Conservation (phyloP, 2,329 filamentous ascomycete genomes). For the Aspergillus neotritici region DNA sequence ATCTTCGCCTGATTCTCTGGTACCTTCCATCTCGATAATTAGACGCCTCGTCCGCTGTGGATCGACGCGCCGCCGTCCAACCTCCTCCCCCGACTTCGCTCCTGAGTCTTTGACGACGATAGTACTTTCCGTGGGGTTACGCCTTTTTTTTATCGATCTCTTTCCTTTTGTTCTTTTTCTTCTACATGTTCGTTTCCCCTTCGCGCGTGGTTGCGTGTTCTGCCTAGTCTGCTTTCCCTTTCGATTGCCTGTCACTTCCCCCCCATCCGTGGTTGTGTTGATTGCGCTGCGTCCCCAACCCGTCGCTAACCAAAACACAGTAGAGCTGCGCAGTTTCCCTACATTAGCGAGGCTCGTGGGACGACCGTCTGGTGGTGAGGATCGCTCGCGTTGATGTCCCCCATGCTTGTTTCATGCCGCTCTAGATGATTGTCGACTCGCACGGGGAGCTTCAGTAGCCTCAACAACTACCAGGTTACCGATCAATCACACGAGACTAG, state of each 20-base stretch:
- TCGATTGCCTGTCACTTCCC: constrained; percentile 20
- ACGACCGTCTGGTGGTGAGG: too few relatives aligned
- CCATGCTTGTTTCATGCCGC: constrained; percentile 23
- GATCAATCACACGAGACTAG: too few relatives aligned
- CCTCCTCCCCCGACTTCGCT: constrained; percentile 1
- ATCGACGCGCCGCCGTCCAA: constrained; percentile 20
- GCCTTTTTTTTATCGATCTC: too few relatives aligned
- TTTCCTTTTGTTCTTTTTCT: constrained; percentile 10
- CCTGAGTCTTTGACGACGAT: too few relatives aligned
- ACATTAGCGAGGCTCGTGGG: too few relatives aligned
- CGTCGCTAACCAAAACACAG: too few relatives aligned
- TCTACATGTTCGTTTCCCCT: constrained; percentile 25
- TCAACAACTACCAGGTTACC: constrained; percentile 17
- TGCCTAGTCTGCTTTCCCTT: constrained; percentile 12
- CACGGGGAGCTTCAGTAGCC: constrained; percentile 24
- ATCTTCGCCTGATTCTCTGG: too few relatives aligned
- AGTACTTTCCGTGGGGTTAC: too few relatives aligned
- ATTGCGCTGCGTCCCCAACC: constrained; percentile 6
- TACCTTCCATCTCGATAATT: too few relatives aligned
- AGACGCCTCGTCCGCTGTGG: constrained; percentile 14
- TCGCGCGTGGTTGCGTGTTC: constrained; percentile 2
- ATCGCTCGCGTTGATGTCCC: constrained; percentile 10
- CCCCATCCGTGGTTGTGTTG: constrained; percentile 8
- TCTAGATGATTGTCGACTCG: constrained; percentile 24
- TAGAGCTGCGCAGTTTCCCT: too few relatives aligned